A percentile compares a stretch with the other conserved stretches of the same genome.
Evolutionary conservation across 805 yeast species (phyloP).

Genomic region (Saccharomycopsis fodiens): DNA sequence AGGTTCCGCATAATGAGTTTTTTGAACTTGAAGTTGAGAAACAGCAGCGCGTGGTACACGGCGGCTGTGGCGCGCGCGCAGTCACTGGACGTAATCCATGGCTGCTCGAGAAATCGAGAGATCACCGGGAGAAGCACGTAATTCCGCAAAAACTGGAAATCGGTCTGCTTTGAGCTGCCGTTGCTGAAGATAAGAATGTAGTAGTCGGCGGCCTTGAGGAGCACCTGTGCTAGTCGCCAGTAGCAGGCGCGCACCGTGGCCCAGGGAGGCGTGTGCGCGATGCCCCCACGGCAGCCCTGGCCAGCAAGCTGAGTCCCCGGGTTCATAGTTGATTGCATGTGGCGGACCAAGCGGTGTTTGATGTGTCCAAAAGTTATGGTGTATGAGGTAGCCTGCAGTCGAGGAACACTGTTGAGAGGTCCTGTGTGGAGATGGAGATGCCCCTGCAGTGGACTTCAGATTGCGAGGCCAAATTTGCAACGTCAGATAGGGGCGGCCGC

Average conservation of each 20-base stretch:
- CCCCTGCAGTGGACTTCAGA: too few relatives aligned
- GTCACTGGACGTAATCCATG: background rate
- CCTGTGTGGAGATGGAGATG: too few relatives aligned
- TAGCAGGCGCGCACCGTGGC: background rate
- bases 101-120: background rate
- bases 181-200: slow-evolving; percentile 12
- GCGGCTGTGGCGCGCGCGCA: background rate
- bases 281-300: too few relatives aligned
- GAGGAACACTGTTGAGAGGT: too few relatives aligned
- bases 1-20: slow-evolving; percentile 7
- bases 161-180: slow-evolving; percentile 4
- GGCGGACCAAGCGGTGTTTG: too few relatives aligned
- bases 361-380: too few relatives aligned
- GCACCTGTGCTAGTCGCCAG: too few relatives aligned
- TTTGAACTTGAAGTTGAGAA: slow-evolving; percentile 6
- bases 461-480: too few relatives aligned
- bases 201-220: slow-evolving; percentile 9
- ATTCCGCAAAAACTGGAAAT: slow-evolving; percentile 2
- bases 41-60: background rate
- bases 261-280: background rate
- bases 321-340: too few relatives aligned
- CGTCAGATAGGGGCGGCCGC: too few relatives aligned
- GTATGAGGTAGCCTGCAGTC: too few relatives aligned
- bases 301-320: too few relatives aligned
- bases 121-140: background rate